Evolutionary conservation across 331 rosid species (phyloP).

Genomic region (Arachis monticola): DNA sequence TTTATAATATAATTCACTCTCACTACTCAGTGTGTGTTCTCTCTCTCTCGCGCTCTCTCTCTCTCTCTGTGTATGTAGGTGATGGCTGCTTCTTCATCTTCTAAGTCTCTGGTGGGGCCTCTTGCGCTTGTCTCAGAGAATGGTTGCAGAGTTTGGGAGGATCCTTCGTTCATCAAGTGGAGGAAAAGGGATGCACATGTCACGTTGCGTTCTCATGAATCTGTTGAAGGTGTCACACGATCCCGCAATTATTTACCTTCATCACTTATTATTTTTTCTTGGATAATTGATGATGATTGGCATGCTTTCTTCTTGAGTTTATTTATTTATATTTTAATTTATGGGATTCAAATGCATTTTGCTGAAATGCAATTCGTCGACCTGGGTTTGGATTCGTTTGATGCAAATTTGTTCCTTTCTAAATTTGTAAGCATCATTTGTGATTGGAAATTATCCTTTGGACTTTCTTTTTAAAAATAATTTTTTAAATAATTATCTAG

Average conservation of each 20-base stretch:
- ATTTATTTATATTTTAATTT: not conserved
- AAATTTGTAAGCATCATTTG: conserved; percentile 18
- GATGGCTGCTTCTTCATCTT: conserved; percentile 53
- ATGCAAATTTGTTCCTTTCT: not conserved
- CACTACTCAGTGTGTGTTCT: not conserved
- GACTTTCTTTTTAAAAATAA: not conserved
- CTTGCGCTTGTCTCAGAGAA: conserved; percentile 53
- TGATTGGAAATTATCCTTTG: not conserved
- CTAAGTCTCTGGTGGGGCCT: conserved; percentile 50
- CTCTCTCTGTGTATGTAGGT: not conserved
- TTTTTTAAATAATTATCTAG: not conserved
- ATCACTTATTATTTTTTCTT: not conserved
- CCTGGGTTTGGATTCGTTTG: conserved; percentile 11
- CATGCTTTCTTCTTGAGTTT: not conserved
- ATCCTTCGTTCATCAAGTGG: conserved; percentile 90
- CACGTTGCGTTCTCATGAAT: conserved; percentile 83
- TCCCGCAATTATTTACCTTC: not conserved
- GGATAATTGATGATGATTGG: not conserved
- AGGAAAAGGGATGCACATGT: conserved; percentile 86
- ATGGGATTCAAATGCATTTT: not conserved
- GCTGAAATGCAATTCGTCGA: not conserved
- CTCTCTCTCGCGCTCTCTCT: not conserved
- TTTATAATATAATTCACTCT: not conserved
- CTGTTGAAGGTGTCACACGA: conserved; percentile 66
- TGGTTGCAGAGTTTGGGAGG: conserved; percentile 85